Base-by-base conservation (phyloP, 2,329 filamentous ascomycete genomes). In the Metarhizium sp. region DNA sequence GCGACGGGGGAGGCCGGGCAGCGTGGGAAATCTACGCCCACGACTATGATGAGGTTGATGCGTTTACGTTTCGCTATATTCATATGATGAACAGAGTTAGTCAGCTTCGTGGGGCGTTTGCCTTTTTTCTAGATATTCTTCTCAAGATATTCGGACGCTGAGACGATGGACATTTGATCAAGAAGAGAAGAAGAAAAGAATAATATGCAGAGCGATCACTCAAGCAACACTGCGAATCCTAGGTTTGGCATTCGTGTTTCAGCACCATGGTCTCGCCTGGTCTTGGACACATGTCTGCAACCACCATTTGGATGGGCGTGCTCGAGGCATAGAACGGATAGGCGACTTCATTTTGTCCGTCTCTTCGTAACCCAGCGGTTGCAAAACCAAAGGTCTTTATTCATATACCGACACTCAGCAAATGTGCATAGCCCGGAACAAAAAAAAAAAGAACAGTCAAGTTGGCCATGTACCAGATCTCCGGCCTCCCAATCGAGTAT, bases 21-120 rank as follows among this genome's bases (percentile, higher is more conserved):
- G 67, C 82, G 1, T 86, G 82, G 78, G 85, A 88, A 64, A 71
- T 77, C 48, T 84, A 82, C 64, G 81, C 75, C 0, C 72, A 83
- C 59, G 82, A 86, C 61, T 82, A 77, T 61, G 72, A 77, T 56
- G 73, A 79, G 57, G 72, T 74, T 16, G 84, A 87, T 62, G 66
- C 73, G 2, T 86, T 85, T 62, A 73, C 75, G 29, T 70, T 73
- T 56, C 75, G 79, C 43, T 74, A 82, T 54, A 66, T 87, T 2
- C 68, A 69, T 45, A 59, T 85, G 57, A 50, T 87, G 59, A 83
- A 85, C 62, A 18, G 16, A 36, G 48, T 55, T 10, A 51, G 49
- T 6, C 20, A 38, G 40, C 20, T 55, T 25, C 48, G 53, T 13
- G 53, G 53, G 14, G 2, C 42, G 2, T 16, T 38, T 3, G 40